phyloP scores from a whole-genome alignment of 768 basidiomycete species.

The Roridomyces roridus region DNA sequence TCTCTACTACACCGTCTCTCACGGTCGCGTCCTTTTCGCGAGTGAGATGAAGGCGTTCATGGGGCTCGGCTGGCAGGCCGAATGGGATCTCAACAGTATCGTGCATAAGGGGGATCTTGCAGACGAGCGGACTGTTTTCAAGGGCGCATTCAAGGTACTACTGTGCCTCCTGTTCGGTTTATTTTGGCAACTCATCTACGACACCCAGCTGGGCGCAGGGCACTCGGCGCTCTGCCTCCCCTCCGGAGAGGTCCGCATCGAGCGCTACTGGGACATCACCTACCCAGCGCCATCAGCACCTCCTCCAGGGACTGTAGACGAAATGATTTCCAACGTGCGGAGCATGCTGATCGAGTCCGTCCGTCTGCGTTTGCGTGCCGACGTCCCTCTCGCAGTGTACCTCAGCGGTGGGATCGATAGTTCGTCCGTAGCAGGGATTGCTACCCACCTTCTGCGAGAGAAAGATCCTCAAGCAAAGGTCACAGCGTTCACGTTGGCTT shows the following conservation, averaged over 20 bases:
- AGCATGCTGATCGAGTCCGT: conserved; percentile 15
- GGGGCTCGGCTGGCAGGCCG: conserved; percentile 24
- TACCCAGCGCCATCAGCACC: conserved; percentile 1
- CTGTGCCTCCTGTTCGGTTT: background rate
- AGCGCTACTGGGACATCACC: conserved; percentile 23
- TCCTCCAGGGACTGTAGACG: background rate
- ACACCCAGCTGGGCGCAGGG: conserved; percentile 4
- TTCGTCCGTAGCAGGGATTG: conserved; percentile 23
- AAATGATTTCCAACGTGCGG: conserved; percentile 13
- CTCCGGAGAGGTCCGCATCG: conserved; percentile 9
- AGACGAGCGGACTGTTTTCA: conserved; percentile 19
- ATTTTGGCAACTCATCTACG: conserved; percentile 15
- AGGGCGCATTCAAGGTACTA: conserved; percentile 17
- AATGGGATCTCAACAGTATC: conserved; percentile 26
- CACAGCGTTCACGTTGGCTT: conserved; percentile 20
- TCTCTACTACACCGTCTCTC: conserved; percentile 23
- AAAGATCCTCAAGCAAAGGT: conserved; percentile 16
- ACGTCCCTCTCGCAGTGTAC: conserved; percentile 24
- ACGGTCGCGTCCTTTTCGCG: conserved; percentile 18
- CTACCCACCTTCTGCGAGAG: conserved; percentile 14
- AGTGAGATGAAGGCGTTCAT: conserved; percentile 27
- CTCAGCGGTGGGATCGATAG: conserved; percentile 29
- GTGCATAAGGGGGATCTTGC: conserved; percentile 12
- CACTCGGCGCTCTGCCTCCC: conserved; percentile 5
- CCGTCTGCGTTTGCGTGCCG: conserved; percentile 15